Base-by-base conservation (phyloP, 176 grass and related monocot species). In the Oryza nivara region DNA sequence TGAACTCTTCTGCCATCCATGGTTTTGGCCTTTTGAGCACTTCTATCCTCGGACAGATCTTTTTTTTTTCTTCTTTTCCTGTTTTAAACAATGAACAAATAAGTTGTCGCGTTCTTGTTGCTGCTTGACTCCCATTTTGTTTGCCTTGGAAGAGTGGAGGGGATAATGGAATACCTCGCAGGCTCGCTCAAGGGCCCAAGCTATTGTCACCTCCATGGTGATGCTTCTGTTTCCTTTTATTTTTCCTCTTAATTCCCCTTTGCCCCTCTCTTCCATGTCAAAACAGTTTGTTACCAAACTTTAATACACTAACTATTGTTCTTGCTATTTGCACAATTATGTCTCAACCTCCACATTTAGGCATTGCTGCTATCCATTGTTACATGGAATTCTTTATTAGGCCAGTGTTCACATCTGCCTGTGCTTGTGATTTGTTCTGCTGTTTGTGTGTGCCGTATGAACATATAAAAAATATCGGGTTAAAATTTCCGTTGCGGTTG, bases 211-310 rank as follows among this genome's bases (percentile, higher is more conserved):
- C 83, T 69, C 78, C 49, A 75, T 81, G 60, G 43, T 84, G 61
- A 76, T 67, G 34, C 54, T 54, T 74, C 4, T 49, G 34, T 80
- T 85, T 81, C 4, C 8, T 26, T 81, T 68, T 20, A 11, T 67
- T 8, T 26, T 41, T 52, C 0, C 28, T 34, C 6, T 52, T 32
- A 0, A 20, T 47, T 79, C 48, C 75, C 5, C 7, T 63, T 86
- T 79, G 25, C 3, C 56, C 72, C 48, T 35, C 84, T 88, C 70
- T 84, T 86, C 83, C 93, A 90, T 92, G 90, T 84, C 80, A 67
- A 88, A 91, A 86, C 84, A 90, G 83, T 56, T 56, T 63, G 77
- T 35, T 43, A 69, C 65, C 30, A 81, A 44, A 48, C 13, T 82
- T 87, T 73, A 48, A 82, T 64, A 71, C 40, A 43, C 68, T 52